Evolutionary conservation across 2,329 filamentous ascomycete genomes (phyloP), one percentile per base, ranked within the genome.

Genomic region (Fusarium torulosum): DNA sequence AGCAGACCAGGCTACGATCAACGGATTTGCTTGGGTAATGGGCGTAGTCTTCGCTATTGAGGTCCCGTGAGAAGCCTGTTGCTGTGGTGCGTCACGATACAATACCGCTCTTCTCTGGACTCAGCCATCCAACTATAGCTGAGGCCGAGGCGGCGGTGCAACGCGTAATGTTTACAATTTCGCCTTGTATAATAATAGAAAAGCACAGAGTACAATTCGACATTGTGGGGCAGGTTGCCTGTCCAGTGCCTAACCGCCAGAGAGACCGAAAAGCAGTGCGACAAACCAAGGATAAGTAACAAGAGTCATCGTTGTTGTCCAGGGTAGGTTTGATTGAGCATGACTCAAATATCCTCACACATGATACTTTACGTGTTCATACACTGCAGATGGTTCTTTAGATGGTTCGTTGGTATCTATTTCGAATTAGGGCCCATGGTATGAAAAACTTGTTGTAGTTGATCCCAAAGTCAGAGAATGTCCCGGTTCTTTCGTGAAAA

Each of bases 101-200:
- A 38, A 4, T n/a, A 25, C 27, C 8, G 20, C 6, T 43, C 10
- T 45, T 33, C 20, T 40, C 25, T 45, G 19, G 40, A 31, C 54
- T 68, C 43, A 66, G 65, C 64, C 59, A 56, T 67, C 47, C 46
- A 43, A 43, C 38, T 17, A 27, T 37, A 53, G 40, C 43, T 57
- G 42, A 50, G 43, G 23, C 35, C 23, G n/a, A 53, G 43, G 59
- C 47, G 59, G 65, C 65, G 43, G 65, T 61, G 64, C 65, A 68
- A 53, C 47, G 38, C 35, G 40, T 37, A 43, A 37, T 33, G 21
- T 50, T 27, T 44, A 63, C 51, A 14, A 47, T 41, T 49, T 59
- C 47, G 53, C 53, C 52, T 33, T 42, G 33, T 31, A 53, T 44
- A 33, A 49, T 10, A 53, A 53, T 53, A 53, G 53, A 53, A 50